Evolutionary conservation across 106 monocot genomes (phyloP), one percentile per base, ranked within the genome.

Genomic region (Dioscorea dumetorum): DNA sequence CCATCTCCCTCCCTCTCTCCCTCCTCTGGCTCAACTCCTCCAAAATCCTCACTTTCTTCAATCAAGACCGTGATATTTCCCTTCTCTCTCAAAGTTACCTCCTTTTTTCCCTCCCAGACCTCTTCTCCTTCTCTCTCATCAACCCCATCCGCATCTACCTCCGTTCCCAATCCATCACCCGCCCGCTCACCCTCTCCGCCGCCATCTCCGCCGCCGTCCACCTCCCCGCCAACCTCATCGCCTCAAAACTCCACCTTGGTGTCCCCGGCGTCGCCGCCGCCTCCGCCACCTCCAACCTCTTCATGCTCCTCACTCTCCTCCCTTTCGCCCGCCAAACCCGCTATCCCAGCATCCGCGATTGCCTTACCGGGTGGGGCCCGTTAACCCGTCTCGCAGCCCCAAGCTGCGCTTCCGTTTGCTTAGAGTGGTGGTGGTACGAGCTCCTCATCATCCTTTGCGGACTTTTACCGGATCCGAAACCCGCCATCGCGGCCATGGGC

Each of bases 371-470:
- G 49, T 66, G 66, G 66, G 66, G 66, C 66, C 66, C 66, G 50
- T 50, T 66, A 21, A 23, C 48, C 12, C 49, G 66, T 11, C 49
- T 66, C 1, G 66, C 66, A 23, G 15, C 22, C n/a, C 66, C 66
- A 21, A 66, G 66, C 50, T 66, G 66, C 50, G 66, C 50, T 15
- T 66, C 66, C 12, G 66, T 66, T 5, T 66, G 66, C 66, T 22
- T 66, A 8, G 66, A 66, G 49, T 66, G 66, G 66, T 66, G 66
- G 66, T 66, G 66, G 66, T 66, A 66, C 66, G 66, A 66, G 49
- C 66, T 66, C n/a, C 49, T 66, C 21, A 66, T 66, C 66, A 19
- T 66, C 50, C 50, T 49, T 22, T 66, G 66, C 66, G 66, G 66
- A 4, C 49, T 66, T 2, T 41, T 66, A 0, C 66, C 66, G 22